phyloP scores from a whole-genome alignment of 2,329 filamentous ascomycete genomes.

The Tolypocladium cylindrosporum region DNA sequence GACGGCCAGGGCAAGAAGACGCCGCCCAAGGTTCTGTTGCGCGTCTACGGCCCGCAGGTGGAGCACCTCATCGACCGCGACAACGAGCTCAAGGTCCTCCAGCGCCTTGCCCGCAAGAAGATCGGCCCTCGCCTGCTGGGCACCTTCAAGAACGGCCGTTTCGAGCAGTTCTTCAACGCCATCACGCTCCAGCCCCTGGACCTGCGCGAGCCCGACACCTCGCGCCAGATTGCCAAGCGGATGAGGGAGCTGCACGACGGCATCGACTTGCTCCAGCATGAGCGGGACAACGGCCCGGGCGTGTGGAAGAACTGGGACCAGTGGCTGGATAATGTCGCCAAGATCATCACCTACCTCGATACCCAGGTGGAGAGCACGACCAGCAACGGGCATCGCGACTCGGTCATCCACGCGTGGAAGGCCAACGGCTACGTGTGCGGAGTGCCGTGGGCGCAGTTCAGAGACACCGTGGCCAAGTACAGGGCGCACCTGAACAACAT shows the following conservation, averaged over 20 bases:
- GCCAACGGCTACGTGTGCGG: slow-evolving; percentile 70
- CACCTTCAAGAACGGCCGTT: slow-evolving; percentile 88
- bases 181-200: slow-evolving; percentile 67
- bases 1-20: slow-evolving; percentile 29
- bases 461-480: slow-evolving; percentile 65
- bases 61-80: slow-evolving; percentile 94
- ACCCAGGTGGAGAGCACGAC: slow-evolving; percentile 43
- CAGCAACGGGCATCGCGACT: slow-evolving; percentile 11
- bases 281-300: slow-evolving; percentile 68
- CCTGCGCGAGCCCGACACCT: slow-evolving; percentile 71
- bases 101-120: slow-evolving; percentile 77
- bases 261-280: slow-evolving; percentile 71
- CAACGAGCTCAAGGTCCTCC: slow-evolving; percentile 76
- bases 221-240: slow-evolving; percentile 88
- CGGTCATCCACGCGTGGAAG: slow-evolving; percentile 47
- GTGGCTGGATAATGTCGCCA: slow-evolving; percentile 62
- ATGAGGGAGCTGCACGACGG: slow-evolving; percentile 95
- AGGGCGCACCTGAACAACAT: slow-evolving; percentile 60
- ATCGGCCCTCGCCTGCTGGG: slow-evolving; percentile 88
- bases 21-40: slow-evolving; percentile 66
- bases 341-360: slow-evolving; percentile 47
- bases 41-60: slow-evolving; percentile 90
- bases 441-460: slow-evolving; percentile 72
- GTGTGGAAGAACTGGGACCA: slow-evolving; percentile 94
- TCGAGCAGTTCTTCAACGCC: slow-evolving; percentile 89